Base-by-base conservation (phyloP, 1,139 yeast genomes). In the Magnusiomyces starmeri region DNA sequence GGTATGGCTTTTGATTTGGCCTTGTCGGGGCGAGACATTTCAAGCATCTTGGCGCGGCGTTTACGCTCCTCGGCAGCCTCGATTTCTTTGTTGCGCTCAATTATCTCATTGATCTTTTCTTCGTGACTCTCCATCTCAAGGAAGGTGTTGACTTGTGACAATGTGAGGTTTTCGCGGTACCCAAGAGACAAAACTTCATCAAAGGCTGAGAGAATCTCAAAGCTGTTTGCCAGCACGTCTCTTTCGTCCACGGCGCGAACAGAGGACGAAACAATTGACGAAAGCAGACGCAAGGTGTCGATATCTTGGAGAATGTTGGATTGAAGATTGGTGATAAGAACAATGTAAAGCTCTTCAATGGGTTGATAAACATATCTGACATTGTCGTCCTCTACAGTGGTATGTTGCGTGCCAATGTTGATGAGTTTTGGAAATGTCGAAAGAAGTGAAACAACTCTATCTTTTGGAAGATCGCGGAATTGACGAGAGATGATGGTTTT, bases 71-170 rank as follows among this genome's bases (percentile, higher is more conserved):
- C 98, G 50, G 89, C 84, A 44, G 98, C 98, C 70, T 92, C 98
- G 65, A 88, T 75, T 72, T 92, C 98, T 72, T 92, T 94, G 72
- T 92, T 92, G 67, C 95, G 82, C 70, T 92, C 97, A 63, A 94
- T 92, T 66, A 92, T 90, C 68, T 94, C 97, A 74, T 92, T 97
- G 64, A 94, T 90, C 75, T 88, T 90, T 71, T 94, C 99, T 71
- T 94, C 98, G 66, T 92, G 97, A 41, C 96, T 85, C 70, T 94
- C 97, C 98, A 94, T 92, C 67, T 89, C 94, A 71, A 94, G 75
- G 71, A 87, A 92, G 16, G 95, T 86, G 68, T 81, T 82, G 58
- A 94, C 88, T 73, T 92, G 98, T 53, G 82, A 71, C 60, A 85
- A 68, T 1, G 94, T 81, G 60, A 92, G 74, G 68, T 88, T 86